Evolutionary conservation across 108 stramenopile genomes (phyloP).

Genomic region (Aurantiochytrium sp.): DNA sequence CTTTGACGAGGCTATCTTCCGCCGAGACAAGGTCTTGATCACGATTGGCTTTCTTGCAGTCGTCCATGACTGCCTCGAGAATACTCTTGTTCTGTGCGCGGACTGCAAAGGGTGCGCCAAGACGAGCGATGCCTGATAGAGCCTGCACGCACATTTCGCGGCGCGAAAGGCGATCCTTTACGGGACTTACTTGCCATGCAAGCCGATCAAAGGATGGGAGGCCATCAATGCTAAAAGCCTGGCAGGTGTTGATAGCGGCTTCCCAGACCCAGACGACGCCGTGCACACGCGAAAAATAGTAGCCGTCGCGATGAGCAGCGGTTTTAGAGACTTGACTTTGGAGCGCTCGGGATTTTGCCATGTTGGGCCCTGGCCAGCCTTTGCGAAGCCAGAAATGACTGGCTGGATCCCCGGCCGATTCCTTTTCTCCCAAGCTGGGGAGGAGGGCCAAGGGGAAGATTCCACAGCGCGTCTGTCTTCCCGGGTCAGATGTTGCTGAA

Average conservation of each 20-base stretch:
- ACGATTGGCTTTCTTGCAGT: neutral
- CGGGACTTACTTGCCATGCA: neutral
- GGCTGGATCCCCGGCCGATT: neutral
- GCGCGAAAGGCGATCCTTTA: neutral
- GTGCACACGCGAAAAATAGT: neutral
- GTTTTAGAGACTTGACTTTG: neutral
- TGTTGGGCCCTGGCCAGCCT: neutral
- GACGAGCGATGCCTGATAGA: neutral
- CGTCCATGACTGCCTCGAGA: neutral
- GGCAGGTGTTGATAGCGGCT: neutral
- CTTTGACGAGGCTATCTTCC: no score
- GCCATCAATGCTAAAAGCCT: neutral
- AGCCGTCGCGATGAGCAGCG: neutral
- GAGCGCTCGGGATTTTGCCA: neutral
- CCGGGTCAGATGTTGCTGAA: neutral
- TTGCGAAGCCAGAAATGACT: neutral
- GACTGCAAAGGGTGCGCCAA: neutral
- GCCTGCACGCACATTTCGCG: neutral
- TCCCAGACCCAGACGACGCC: neutral
- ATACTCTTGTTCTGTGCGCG: neutral
- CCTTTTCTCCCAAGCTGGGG: neutral
- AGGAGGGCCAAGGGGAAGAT: neutral
- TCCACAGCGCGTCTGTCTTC: neutral
- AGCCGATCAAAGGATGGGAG: neutral
- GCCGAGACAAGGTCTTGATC: no score